Evolutionary conservation across 1,284 basidiomycete genomes (phyloP).

Genomic region (Cystobasidium sp.): DNA sequence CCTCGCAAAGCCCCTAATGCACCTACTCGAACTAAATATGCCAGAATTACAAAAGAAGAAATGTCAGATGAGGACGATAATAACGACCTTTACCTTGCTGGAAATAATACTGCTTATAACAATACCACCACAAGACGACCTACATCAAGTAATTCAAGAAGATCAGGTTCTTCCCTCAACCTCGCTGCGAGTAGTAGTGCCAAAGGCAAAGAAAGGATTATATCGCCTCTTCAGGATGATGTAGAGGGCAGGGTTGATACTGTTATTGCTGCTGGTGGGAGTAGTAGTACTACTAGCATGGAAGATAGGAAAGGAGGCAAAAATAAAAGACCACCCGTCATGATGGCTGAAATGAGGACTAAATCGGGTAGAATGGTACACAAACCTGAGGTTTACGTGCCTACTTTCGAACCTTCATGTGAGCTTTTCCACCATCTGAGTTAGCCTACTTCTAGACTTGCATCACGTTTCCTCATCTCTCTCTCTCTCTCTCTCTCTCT

Average conservation of each 20-base stretch:
- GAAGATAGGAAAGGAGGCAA: neutral
- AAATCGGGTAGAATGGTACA: conserved; percentile 28
- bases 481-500: too few relatives aligned
- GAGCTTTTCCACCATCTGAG: too few relatives aligned
- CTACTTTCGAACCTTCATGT: conserved; percentile 15
- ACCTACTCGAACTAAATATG: conserved; percentile 4
- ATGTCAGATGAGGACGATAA: conserved; percentile 16
- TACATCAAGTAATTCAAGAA: neutral
- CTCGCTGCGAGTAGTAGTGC: neutral
- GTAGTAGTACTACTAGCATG: neutral
- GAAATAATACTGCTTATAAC: neutral
- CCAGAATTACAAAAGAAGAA: conserved; percentile 22
- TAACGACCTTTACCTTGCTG: too few relatives aligned
- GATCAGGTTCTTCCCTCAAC: too few relatives aligned
- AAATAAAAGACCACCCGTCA: conserved; percentile 3
- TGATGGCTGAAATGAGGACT: neutral
- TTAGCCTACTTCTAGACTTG: too few relatives aligned
- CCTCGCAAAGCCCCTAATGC: conserved; percentile 15
- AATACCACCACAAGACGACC: neutral
- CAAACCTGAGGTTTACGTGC: conserved; percentile 17
- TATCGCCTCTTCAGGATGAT: too few relatives aligned
- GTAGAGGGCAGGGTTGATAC: neutral
- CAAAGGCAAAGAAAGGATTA: neutral
- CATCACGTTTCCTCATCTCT: too few relatives aligned
- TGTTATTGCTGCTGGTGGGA: neutral